Percentiles rank a stretch among this genome's conserved stretches.
These are phyloP conservation scores for Cutaneotrichosporon sp. DNA, from an alignment of 1,284 basidiomycete genomes.

Conservation along the genomic window DNA sequence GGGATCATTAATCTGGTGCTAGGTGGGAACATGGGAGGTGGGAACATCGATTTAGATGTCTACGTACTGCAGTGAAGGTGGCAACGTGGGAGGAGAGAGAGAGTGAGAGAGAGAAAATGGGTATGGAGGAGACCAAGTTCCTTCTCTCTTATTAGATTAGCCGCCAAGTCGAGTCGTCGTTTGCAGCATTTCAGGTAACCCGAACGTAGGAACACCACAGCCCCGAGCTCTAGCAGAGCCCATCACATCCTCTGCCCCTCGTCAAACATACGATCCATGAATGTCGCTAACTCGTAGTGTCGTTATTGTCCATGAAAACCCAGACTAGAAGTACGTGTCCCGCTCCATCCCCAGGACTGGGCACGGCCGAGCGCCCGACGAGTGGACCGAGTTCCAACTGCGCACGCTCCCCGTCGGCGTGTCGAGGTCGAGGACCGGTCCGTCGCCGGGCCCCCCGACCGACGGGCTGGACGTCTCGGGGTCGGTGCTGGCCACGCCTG, in stretches of 20 bases:
- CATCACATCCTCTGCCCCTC: neutral
- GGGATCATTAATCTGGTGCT: no score
- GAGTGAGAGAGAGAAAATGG: no score
- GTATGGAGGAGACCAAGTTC: no score
- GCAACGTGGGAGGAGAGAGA: no score
- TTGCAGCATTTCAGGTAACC: no score
- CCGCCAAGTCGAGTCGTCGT: no score
- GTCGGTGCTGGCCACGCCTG: neutral
- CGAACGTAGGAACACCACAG: no score
- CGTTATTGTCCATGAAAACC: neutral
- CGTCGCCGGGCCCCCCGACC: neutral
- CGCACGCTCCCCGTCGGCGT: neutral
- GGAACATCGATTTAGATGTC: no score
- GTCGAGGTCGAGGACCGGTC: neutral
- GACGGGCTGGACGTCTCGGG: neutral
- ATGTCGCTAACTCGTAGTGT: slow-evolving; percentile 1
- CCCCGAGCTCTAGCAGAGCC: no score
- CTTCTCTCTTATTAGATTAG: no score
- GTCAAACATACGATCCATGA: slow-evolving; percentile 9
- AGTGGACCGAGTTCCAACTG: neutral
- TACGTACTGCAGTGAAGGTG: no score
- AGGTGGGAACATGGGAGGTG: no score
- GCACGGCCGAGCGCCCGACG: neutral
- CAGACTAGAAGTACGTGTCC: neutral
- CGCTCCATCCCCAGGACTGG: neutral